Evolutionary conservation across 2,329 filamentous ascomycete genomes (phyloP), one percentile per base, ranked within the genome.

Genomic region (Fusarium irregulare): DNA sequence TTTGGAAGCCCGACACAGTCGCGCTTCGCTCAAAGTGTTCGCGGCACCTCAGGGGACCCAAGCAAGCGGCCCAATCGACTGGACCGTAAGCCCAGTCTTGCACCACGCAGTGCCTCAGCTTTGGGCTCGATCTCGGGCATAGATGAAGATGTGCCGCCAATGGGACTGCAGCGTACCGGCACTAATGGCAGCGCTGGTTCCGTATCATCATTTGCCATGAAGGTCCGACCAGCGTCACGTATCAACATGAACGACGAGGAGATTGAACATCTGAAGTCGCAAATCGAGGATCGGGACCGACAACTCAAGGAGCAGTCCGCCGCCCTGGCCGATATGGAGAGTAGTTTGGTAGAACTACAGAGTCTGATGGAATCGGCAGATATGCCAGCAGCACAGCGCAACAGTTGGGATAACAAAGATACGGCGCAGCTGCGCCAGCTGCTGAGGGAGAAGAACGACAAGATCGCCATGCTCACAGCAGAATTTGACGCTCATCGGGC

Each of bases 401-500:
- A 80, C 70, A 86, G 83, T 73, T 72, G 87, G 25, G 89, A 91
- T 60, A 92, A 92, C 60, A 91, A 90, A 71, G 94, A 97, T 77
- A 86, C 90, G 4, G 79, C 87, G 7, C 92, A 97, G 77, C 84
- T 99, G 60, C 90, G 94, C 56, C 88, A 91, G n/a, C 82, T 97
- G 73, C 82, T 99, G 56, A 88, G 93, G 25, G 96, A 99, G 81
- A 98, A 97, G 86, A 98, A 98, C 75, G 96, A 99, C 62, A 97
- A 94, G 83, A 98, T 99, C 71, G 90, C 92, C 27, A 91, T 95
- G 85, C 87, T 99, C 73, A 98, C 94, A 1, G 89, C 93, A 11
- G 96, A 99, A 77, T 99, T 99, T 75, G 96, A 99, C 77, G 89
- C 92, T 12, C 95, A 99, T 78, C 88, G 96, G 62, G 95, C 96